These are phyloP conservation scores for Fraxinus paxiana DNA, from an alignment of 305 asterid genomes.

Conservation along the genomic window DNA sequence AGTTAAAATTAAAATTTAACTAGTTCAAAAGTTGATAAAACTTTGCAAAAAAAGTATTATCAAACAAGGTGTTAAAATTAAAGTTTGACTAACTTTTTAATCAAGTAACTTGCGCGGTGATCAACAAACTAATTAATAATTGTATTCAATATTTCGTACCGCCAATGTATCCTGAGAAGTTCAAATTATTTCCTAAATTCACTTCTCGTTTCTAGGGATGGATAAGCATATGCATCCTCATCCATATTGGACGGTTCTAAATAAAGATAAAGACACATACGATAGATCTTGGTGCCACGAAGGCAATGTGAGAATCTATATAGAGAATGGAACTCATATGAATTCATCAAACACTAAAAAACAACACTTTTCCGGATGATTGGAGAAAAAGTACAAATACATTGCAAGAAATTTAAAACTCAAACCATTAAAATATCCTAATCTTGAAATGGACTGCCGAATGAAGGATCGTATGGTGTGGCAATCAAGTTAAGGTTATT, in stretches of 20 bases:
- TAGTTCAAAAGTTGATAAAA: background rate
- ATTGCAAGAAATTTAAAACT: background rate
- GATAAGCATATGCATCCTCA: background rate
- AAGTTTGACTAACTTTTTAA: background rate
- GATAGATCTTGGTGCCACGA: background rate
- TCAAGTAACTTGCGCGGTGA: background rate
- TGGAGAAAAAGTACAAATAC: background rate
- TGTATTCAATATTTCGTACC: background rate
- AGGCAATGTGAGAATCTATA: background rate
- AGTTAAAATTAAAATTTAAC: no score
- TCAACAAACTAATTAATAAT: background rate
- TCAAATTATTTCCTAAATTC: background rate
- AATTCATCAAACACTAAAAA: background rate
- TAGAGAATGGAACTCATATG: background rate
- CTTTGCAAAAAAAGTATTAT: no score
- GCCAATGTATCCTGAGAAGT: background rate
- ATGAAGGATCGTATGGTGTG: background rate
- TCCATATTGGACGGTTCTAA: background rate
- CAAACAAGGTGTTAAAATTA: background rate
- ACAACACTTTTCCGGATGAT: background rate
- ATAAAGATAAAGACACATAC: background rate
- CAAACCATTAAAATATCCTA: background rate
- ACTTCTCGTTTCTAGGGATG: background rate
- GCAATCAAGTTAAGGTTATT: slow-evolving; percentile 15
- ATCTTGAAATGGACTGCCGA: background rate